Conservation (phyloP, 177 flowering plant genomes). For the Telopea speciosissima region DNA sequence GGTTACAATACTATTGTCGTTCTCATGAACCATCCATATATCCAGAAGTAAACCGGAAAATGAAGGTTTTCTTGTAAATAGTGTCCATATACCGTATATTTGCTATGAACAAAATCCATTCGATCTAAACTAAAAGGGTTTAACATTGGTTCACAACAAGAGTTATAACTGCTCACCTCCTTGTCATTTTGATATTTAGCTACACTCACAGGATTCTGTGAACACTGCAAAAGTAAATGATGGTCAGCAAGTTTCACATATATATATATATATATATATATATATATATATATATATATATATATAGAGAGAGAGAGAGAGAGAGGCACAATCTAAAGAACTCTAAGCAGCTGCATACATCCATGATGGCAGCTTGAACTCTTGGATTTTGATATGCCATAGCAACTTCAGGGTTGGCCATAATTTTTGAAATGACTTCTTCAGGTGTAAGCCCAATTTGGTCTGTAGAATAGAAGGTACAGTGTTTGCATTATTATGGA, state of each 20-base stretch:
- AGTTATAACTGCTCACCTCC: slow-evolving; percentile 53
- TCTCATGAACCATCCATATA: no score
- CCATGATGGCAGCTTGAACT: slow-evolving; percentile 96
- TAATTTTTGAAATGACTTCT: slow-evolving; percentile 84
- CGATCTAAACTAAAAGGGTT: background rate
- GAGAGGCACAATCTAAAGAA: no score
- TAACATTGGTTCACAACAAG: background rate
- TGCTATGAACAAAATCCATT: background rate
- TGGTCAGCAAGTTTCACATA: slow-evolving; percentile 9
- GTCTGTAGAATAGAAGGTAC: slow-evolving; percentile 37
- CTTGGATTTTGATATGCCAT: slow-evolving; percentile 96
- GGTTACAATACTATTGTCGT: no score
- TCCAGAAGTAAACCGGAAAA: no score
- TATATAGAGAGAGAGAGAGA: no score
- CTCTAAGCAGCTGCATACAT: slow-evolving; percentile 45
- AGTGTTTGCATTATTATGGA: no score
- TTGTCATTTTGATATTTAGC: slow-evolving; percentile 90
- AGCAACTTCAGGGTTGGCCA: slow-evolving; percentile 96
- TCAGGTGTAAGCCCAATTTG: slow-evolving; percentile 94
- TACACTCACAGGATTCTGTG: slow-evolving; percentile 84
- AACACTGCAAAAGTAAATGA: slow-evolving; percentile 55
- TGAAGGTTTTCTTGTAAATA: no score
- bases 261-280: no score
- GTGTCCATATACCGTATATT: background rate
- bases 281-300: no score